Evolutionary conservation across 495 filamentous ascomycete genomes (phyloP).

Genomic region (Peziza echinospora): DNA sequence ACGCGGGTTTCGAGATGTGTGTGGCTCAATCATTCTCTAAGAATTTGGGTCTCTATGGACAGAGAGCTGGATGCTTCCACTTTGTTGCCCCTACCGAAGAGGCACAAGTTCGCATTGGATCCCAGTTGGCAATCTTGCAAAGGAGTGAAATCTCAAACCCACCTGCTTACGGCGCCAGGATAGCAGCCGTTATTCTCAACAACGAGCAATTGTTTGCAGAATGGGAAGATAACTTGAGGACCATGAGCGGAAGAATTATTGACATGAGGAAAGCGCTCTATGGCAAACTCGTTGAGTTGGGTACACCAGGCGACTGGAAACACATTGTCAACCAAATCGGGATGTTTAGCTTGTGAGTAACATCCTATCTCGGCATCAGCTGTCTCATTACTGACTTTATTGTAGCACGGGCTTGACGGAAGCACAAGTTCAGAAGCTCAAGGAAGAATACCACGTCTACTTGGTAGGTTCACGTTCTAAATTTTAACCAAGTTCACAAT

Average conservation of each 20-base stretch:
- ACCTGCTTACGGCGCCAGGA: slow-evolving; percentile 76
- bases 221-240: slow-evolving; percentile 81
- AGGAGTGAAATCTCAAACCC: slow-evolving; percentile 94
- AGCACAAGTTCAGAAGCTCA: slow-evolving; percentile 59
- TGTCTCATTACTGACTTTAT: too few relatives aligned
- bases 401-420: slow-evolving; percentile 56
- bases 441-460: slow-evolving; percentile 72
- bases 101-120: slow-evolving; percentile 46
- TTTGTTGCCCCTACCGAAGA: slow-evolving; percentile 49
- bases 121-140: slow-evolving; percentile 84
- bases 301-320: slow-evolving; percentile 78
- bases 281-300: slow-evolving; percentile 52
- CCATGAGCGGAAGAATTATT: slow-evolving; percentile 87
- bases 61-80: slow-evolving; percentile 93
- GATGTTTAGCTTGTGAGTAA: slow-evolving; percentile 69
- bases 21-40: slow-evolving; percentile 95
- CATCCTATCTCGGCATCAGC: too few relatives aligned
- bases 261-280: slow-evolving; percentile 64
- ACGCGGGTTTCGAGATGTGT: slow-evolving; percentile 86
- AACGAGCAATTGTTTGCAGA: slow-evolving; percentile 62
- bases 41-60: slow-evolving; percentile 95
- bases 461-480: too few relatives aligned
- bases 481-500: too few relatives aligned
- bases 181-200: slow-evolving; percentile 67
- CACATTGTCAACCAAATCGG: slow-evolving; percentile 98